Evolutionary conservation across 148 eudicot genomes (phyloP), one percentile per base, ranked within the genome.

Genomic region (Fagopyrum homotropicum): DNA sequence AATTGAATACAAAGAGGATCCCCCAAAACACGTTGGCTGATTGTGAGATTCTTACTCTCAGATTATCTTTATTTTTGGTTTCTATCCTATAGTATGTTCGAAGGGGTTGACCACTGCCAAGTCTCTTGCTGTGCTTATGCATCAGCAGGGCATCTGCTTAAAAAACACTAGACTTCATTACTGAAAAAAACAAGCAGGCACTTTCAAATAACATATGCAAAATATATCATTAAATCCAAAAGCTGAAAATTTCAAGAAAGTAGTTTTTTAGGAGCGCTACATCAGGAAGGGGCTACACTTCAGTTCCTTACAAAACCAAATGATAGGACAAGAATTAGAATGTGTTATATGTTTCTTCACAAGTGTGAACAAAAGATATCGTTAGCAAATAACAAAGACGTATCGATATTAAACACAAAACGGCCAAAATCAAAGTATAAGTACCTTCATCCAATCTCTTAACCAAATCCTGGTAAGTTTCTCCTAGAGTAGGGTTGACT

Each of bases 401-500:
- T 40, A 14, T 35, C 15, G 4, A 55, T 74, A 76, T 22, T 15
- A 43, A 16, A 7, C 55, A 35, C 40, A 35, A 29, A 30, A 68
- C 43, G 15, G 2, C 79, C 40, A 11, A 35, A 35, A 54, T 15
- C 7, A 50, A 52, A 35, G 76, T 19, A 83, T 56, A 79, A 78
- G 75, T 89, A 93, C 98, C 98, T 87, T 89, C 88, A 70, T 91
- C 91, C 90, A 93, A 82, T 78, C 92, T 87, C 81, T 86, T 82
- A 72, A 79, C 83, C 86, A 93, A 79, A 57, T 86, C 93, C 60
- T 66, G 46, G 74, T 76, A 87, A 69, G 85, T 86, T 84, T 89
- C 97, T 50, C 95, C 93, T 73, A 87, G 72, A 63, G 88, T 77
- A 73, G 88, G 73, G 69, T 52, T 85, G 77, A 83, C 90, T 80